Evolutionary conservation across 129 eudicot genomes (phyloP), one percentile per base, ranked within the genome.

Genomic region (Cynara cardunculus): DNA sequence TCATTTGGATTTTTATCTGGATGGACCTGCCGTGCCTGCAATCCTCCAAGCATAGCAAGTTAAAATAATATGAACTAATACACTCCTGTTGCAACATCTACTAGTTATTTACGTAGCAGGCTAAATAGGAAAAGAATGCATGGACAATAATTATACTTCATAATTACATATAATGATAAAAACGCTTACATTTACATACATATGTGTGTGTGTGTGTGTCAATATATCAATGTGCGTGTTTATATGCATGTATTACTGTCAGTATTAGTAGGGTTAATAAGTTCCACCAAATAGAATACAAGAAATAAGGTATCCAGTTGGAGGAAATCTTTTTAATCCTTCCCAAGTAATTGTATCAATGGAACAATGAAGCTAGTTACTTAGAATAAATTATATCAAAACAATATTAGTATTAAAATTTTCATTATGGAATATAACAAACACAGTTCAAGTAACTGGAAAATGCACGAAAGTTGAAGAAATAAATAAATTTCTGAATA

Each of bases 1-100:
- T 95, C 89, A 85, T 95, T 92, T 49, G 99, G 99, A 80, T 92
- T 95, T 83, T 92, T 94, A 81, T 94, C 99, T 30, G 99, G 99
- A 84, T 94, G 99, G 77, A 94, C 99, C 82, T 94, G 94, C 1
- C 97, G 88, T 31, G 99, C 99, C 99, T 95, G 85, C 89, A 90
- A 80, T 39, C 83, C 74, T 71, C 75, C 70, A 80, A 79, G 72
- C 30, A 14, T 73, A 82, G 28, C 71, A 68, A 28, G 39, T 77
- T 46, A 84, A 76, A 27, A 35, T 0, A 13, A 73, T 68, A 80
- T 13, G 34, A 76, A 83, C 31, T 53, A 14, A 27, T 39, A 64
- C 7, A 25, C 22, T 83, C 12, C 1, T 59, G n/a, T 64, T 1
- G 28, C 64, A 82, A 61, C 76, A 56, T 44, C 26, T 34, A 61